Percentiles rank a stretch among this genome's conserved stretches.
phyloP scores from a whole-genome alignment of 495 filamentous ascomycete species.

The Xylaria nigripes region DNA sequence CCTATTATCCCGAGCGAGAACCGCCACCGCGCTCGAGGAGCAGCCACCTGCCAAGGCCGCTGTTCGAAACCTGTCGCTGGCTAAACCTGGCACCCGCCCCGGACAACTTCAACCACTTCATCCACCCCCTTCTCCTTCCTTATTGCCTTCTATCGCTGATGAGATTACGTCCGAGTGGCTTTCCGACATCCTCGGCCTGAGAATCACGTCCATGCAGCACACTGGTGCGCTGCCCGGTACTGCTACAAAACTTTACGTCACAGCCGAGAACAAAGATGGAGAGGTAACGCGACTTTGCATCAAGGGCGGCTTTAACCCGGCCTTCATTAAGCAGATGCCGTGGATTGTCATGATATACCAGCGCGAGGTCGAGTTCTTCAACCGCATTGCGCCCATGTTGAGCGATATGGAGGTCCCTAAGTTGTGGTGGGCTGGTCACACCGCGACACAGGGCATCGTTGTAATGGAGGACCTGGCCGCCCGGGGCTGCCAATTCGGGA shows the following conservation, averaged over 20 bases:
- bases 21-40: conserved; percentile 2
- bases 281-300: conserved; percentile 23
- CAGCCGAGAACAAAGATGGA: conserved; percentile 13
- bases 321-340: conserved; percentile 21
- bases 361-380: conserved; percentile 30
- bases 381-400: conserved; percentile 23
- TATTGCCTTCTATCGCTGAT: conserved; percentile 28
- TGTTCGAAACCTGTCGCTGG: not conserved
- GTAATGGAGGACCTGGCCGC: conserved; percentile 29
- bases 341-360: conserved; percentile 29
- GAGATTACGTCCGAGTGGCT: conserved; percentile 36
- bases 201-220: conserved; percentile 23
- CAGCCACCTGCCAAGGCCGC: not conserved
- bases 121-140: not conserved
- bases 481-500: conserved; percentile 20
- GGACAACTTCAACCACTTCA: not conserved
- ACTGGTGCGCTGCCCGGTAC: conserved; percentile 24
- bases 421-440: conserved; percentile 28
- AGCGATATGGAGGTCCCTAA: conserved; percentile 26
- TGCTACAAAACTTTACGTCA: conserved; percentile 27
- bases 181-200: conserved; percentile 24
- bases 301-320: conserved; percentile 30
- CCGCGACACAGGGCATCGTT: conserved; percentile 26
- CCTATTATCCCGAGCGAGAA: not conserved
- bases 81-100: not conserved